These are phyloP conservation scores for Candida coleopterorum DNA, from an alignment of 805 yeast genomes.

Conservation along the genomic window DNA sequence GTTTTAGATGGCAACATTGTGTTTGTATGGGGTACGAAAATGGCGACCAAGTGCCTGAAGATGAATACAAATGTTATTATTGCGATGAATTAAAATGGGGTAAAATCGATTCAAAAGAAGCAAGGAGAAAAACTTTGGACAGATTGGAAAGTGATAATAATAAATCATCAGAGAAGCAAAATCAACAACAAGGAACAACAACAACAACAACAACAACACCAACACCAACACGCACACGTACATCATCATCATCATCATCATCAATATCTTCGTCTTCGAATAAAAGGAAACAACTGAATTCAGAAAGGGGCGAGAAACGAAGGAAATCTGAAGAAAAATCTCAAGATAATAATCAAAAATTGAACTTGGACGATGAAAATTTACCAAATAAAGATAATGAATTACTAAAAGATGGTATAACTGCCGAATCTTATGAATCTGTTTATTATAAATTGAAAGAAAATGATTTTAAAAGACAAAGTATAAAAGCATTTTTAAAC, in stretches of 20 bases:
- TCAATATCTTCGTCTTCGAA: conserved; percentile 2
- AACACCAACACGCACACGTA: neutral
- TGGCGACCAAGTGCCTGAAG: conserved; percentile 75
- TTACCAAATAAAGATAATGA: conserved; percentile 43
- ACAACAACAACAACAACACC: neutral
- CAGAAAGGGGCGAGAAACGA: conserved; percentile 11
- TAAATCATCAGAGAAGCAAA: neutral
- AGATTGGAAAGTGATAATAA: conserved; percentile 23
- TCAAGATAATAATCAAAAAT: neutral
- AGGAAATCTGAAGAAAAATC: conserved; percentile 9
- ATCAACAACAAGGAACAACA: neutral
- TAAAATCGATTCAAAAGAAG: conserved; percentile 35
- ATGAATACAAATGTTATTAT: conserved; percentile 65
- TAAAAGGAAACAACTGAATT: conserved; percentile 18
- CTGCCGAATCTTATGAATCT: conserved; percentile 47
- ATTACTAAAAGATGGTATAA: conserved; percentile 32
- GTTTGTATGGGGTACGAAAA: conserved; percentile 77
- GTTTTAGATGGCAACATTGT: conserved; percentile 94
- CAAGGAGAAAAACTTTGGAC: conserved; percentile 25
- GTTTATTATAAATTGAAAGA: conserved; percentile 44
- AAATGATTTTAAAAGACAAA: conserved; percentile 41
- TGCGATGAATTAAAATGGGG: conserved; percentile 53
- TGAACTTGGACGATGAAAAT: conserved; percentile 3
- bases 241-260: neutral
- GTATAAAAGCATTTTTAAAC: conserved; percentile 20